Evolutionary conservation across 2,329 filamentous ascomycete genomes (phyloP).

Genomic region (Ploettnerulaceae sp.): DNA sequence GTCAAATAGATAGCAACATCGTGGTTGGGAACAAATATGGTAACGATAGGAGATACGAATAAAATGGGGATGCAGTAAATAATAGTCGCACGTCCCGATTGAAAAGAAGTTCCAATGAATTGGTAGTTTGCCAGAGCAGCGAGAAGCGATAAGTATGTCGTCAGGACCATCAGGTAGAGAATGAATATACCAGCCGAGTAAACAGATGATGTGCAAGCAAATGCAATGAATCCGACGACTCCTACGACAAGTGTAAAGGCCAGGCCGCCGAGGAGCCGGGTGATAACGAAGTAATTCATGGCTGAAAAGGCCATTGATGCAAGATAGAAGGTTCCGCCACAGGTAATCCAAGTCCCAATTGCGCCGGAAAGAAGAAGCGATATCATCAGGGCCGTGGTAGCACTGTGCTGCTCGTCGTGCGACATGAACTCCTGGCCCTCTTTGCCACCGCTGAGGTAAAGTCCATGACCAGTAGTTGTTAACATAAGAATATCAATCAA

Average conservation of each 20-base stretch:
- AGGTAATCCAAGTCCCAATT: conserved; percentile 59
- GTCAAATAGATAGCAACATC: conserved; percentile 53
- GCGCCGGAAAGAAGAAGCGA: conserved; percentile 55
- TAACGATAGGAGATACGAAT: conserved; percentile 52
- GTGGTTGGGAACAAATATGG: conserved; percentile 46
- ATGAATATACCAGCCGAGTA: conserved; percentile 51
- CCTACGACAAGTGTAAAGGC: conserved; percentile 36
- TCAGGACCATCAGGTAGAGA: conserved; percentile 53
- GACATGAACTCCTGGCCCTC: conserved; percentile 41
- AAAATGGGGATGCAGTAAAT: conserved; percentile 51
- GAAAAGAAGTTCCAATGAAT: conserved; percentile 25
- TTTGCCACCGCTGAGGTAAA: conserved; percentile 48
- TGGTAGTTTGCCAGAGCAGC: conserved; percentile 40
- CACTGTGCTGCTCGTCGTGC: conserved; percentile 47
- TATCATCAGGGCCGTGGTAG: conserved; percentile 51
- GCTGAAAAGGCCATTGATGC: conserved; percentile 48
- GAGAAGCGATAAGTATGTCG: conserved; percentile 54
- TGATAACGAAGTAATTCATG: conserved; percentile 40
- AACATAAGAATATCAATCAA: conserved; percentile 46
- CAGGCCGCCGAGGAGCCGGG: conserved; percentile 45
- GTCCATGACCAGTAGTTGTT: conserved; percentile 53
- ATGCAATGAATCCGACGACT: conserved; percentile 46
- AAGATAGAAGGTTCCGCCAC: conserved; percentile 58
- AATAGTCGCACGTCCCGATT: conserved; percentile 34
- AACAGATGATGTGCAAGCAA: conserved; percentile 41